Base-by-base conservation (phyloP, 2,329 filamentous ascomycete genomes). In the Purpureocillium lavendulum region DNA sequence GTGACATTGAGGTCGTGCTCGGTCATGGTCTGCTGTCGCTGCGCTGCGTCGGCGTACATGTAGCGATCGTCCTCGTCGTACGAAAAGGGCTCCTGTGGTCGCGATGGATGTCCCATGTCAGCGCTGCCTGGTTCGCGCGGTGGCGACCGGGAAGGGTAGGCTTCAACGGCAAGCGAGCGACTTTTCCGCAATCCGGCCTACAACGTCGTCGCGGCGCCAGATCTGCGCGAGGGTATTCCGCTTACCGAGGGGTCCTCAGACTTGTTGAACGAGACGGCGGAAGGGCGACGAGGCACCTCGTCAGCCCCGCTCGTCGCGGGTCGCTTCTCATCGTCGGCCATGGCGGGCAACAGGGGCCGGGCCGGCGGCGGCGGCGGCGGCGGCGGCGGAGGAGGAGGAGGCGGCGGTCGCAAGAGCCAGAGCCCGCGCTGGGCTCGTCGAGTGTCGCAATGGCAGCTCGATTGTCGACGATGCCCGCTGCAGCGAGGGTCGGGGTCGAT, bases 1-100 rank as follows among this genome's bases (percentile, higher is more conserved):
- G 66, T 69, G 26, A 67, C 65, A 44, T 69, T 66, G 40, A 69
- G 59, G 41, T 62, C 58, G 40, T 64, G 60, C 46, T 61, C 59
- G 18, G 60, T 53, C 26, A 40, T 37, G 15, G 43, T 42, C 12
- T 48, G 49, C 11, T 35, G 40, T 15, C 40, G 44, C 14, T 40
- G 43, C 9, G 59, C 57, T 40, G 58, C 52, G 28, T 55, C 52
- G 7, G 46, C 43, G 18, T 50, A 51, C 38, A 55, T 54, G 37
- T 59, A 53, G 45, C 44, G 50, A 33, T 60, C 60, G 47, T 63
- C 60, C 49, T 64, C 59, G 39, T 63, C 56, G 43, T 64, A 63
- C 8, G 59, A 59, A 40, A 63, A 63, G 42, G 60, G 59, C 49
- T 61, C 49, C 53, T 56, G 34, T 28, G 15, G 30, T 18, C n/a